Percentiles rank a stretch among this genome's conserved stretches.
Evolutionary conservation across 23 red algal genomes (phyloP).

Genomic region (Gracilaria gracilis): DNA sequence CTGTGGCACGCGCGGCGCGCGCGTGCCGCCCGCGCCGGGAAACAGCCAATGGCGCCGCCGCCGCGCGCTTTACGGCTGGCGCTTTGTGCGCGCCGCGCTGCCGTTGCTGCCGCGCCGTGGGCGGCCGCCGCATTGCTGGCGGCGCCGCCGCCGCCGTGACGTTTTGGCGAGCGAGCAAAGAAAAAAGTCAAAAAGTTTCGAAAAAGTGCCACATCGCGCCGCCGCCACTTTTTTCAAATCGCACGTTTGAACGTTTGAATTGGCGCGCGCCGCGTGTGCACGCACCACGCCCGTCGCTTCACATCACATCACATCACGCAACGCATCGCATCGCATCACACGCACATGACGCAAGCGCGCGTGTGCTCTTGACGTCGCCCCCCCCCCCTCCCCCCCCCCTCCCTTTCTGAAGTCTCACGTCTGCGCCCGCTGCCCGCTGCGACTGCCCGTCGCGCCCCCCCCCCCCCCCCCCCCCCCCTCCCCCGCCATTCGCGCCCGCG

Average conservation of each 20-base stretch:
- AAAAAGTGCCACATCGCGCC: background rate
- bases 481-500: background rate
- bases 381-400: no score
- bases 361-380: no score
- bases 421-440: background rate
- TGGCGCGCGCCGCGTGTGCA: background rate
- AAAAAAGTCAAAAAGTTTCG: background rate
- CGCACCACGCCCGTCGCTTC: no score
- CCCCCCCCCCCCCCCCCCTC: background rate
- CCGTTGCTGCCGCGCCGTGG: no score
- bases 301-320: no score
- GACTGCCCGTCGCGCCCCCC: background rate
- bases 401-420: no score
- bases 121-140: no score
- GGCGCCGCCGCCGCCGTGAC: no score
- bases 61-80: background rate
- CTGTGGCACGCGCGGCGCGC: background rate
- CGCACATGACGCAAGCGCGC: no score
- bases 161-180: no score
- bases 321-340: no score
- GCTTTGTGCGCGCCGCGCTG: no score
- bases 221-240: background rate
- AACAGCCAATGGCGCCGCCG: background rate
- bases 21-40: background rate
- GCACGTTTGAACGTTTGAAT: constrained; percentile 23